Evolutionary conservation across 2,329 filamentous ascomycete species (phyloP), one percentile per base, ranked within the genome.

Genomic region (Epichloe aotearoae): DNA sequence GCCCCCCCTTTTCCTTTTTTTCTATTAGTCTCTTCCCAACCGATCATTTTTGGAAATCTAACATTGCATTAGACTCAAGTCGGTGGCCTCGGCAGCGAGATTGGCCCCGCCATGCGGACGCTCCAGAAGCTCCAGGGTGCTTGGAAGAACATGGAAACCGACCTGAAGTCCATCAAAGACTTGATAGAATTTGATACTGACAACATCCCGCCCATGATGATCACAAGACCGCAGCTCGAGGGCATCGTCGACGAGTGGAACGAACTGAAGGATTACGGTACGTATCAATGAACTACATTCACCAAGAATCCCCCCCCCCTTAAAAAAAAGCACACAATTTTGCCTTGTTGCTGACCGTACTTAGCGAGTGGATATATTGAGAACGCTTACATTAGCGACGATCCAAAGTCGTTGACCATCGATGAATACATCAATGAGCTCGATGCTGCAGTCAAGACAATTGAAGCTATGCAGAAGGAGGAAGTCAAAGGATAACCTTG

Each of bases 141-240:
- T 33, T 49, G 47, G 47, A 49, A 49, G 23, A 34, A 7, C 26
- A 49, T 49, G 47, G 47, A 49, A 38, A 49, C 38, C 4, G 38
- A 49, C 19, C 47, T 49, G 14, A 40, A 30, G n/a, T 11, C 38
- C 26, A 34, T 49, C 12, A 6, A 42, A 38, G 30, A 49, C 26
- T 6, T 49, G 38, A 10, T 49, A 5, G 47, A 49, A 2, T 49
- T 49, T 34, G 47, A 49, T 15, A 34, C 3, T 5, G 47, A 42
- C n/a, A 49, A 11, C 30, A 49, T 49, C 3, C 47, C 47, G 38
- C 47, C 47, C 15, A 49, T 49, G 47, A 4, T 49, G n/a, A 20
- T 49, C 26, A 42, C 47, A 1, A n/a, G 3, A 11, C 10, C n/a
- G 1, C 38, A 42, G 39, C 39, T 49, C 7, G 6, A 36, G 47